phyloP scores from a whole-genome alignment of 371 early-diverging fungal species.

The Saksenaea oblongispora region DNA sequence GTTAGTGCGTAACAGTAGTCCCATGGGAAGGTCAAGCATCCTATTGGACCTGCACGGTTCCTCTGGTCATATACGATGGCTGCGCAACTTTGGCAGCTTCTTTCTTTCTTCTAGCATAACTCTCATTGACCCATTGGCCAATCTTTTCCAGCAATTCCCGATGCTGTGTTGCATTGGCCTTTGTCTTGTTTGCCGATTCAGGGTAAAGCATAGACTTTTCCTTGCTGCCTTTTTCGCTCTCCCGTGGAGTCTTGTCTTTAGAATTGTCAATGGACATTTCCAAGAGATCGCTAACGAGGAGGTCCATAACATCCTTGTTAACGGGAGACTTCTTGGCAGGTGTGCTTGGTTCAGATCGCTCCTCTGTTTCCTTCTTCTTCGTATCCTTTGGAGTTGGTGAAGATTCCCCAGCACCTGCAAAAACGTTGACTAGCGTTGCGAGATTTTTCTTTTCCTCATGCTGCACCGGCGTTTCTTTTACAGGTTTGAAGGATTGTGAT shows the following conservation, averaged over 20 bases:
- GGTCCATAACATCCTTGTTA: slow-evolving; percentile 19
- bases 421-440: slow-evolving; percentile 33
- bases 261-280: neutral
- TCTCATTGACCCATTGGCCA: slow-evolving; percentile 25
- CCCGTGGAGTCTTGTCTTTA: neutral
- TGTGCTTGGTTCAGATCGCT: neutral
- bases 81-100: neutral
- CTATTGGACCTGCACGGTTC: slow-evolving; percentile 10
- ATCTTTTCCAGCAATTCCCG: slow-evolving; percentile 17
- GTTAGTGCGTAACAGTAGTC: neutral
- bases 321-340: neutral
- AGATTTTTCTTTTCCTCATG: slow-evolving; percentile 38
- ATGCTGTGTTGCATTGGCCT: slow-evolving; percentile 14
- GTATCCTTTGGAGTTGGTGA: neutral
- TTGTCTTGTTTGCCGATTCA: slow-evolving; percentile 1
- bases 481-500: slow-evolving; percentile 23
- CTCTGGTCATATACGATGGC: neutral
- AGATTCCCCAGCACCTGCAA: slow-evolving; percentile 21
- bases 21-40: neutral
- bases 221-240: neutral
- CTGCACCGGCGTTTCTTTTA: slow-evolving; percentile 9
- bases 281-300: slow-evolving; percentile 15
- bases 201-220: slow-evolving; percentile 1
- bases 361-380: slow-evolving; percentile 2
- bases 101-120: slow-evolving; percentile 14